Evolutionary conservation across 257 asterid species (phyloP).

Genomic region (Fraxinus anomala): DNA sequence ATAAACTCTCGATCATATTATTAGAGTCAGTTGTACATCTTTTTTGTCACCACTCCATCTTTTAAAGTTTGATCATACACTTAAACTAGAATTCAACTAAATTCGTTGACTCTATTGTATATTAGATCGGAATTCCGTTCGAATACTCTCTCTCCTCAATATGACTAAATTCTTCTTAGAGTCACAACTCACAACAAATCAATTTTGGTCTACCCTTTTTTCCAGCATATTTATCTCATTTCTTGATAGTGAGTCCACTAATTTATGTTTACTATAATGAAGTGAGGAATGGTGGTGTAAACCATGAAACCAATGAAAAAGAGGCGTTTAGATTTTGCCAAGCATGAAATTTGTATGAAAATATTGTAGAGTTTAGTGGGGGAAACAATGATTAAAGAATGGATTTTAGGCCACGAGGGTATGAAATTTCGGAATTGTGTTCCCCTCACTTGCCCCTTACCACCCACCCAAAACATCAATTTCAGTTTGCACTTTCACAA

Average conservation of each 20-base stretch:
- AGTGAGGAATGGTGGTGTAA: slow-evolving; percentile 32
- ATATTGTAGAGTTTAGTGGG: slow-evolving; percentile 42
- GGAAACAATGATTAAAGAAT: slow-evolving; percentile 43
- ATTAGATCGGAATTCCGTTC: no score
- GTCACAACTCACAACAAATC: no score
- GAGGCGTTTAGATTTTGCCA: slow-evolving; percentile 20
- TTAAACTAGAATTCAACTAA: no score
- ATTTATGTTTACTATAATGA: slow-evolving; percentile 13
- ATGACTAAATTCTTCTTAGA: no score
- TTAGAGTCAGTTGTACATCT: no score
- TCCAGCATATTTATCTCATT: background rate
- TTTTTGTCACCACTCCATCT: no score
- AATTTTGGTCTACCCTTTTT: no score
- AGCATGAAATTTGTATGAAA: slow-evolving; percentile 17
- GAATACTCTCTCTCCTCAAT: no score
- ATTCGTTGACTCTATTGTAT: no score
- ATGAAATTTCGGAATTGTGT: slow-evolving; percentile 40
- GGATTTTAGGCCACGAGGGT: slow-evolving; percentile 36
- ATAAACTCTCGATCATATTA: no score
- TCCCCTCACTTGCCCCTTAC: slow-evolving; percentile 31
- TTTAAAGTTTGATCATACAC: no score
- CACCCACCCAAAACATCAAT: slow-evolving; percentile 6
- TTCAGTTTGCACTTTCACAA: slow-evolving; percentile 16
- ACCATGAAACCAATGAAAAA: slow-evolving; percentile 24
- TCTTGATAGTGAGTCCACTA: slow-evolving; percentile 28